phyloP scores from a whole-genome alignment of 345 rosid species.

The Euphorbia pulcherrima region DNA sequence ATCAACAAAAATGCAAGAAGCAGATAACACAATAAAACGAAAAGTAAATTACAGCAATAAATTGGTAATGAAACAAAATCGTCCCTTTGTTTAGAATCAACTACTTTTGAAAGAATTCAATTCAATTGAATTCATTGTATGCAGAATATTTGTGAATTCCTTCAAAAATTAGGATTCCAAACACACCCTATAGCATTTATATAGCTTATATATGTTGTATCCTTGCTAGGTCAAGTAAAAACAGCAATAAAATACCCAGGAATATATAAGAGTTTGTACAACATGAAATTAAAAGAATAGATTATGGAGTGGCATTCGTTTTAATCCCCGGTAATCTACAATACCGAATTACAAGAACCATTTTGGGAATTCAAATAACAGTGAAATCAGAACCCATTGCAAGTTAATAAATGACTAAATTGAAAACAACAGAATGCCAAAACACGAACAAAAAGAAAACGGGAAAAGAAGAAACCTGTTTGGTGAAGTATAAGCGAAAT shows the following conservation, averaged over 20 bases:
- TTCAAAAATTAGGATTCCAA: too few relatives aligned
- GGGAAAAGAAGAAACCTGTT: constrained; percentile 44
- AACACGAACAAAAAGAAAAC: too few relatives aligned
- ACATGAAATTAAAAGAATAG: not conserved
- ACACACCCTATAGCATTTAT: too few relatives aligned
- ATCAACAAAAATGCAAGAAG: not conserved
- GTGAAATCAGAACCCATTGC: not conserved
- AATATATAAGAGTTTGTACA: not conserved
- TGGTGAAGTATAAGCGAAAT: constrained; percentile 72
- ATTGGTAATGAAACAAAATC: not conserved
- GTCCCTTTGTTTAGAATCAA: too few relatives aligned
- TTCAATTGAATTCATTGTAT: too few relatives aligned
- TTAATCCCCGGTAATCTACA: not conserved
- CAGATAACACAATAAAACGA: not conserved
- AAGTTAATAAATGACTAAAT: too few relatives aligned
- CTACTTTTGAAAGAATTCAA: too few relatives aligned
- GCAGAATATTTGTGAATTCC: not conserved
- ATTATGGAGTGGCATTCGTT: not conserved
- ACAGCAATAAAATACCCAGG: not conserved
- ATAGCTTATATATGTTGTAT: not conserved
- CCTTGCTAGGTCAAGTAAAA: not conserved
- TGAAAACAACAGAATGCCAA: too few relatives aligned
- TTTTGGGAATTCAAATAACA: not conserved
- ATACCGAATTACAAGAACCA: not conserved
- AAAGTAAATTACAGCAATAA: not conserved